Base-by-base conservation (phyloP, 257 asterid species). In the Jasminum sambac region DNA sequence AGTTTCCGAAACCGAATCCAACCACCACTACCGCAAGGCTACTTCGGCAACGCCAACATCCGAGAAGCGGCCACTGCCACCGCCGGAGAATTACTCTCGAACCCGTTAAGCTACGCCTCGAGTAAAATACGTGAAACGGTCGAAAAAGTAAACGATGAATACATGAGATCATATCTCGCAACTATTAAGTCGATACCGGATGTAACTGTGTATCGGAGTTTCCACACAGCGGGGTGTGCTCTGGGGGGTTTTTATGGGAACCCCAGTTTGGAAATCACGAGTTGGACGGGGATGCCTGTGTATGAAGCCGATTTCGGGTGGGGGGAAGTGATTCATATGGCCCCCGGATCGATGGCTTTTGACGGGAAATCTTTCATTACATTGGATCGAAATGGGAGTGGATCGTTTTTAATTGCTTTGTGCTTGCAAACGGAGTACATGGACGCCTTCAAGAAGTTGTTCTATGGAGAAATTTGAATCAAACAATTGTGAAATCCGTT, bases 371-470 rank as follows among this genome's bases (percentile, higher is more conserved):
- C 25, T 7, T 66, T 71, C 71, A 30, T 79, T 25, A 57, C 71
- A 6, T 77, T 71, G 0, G 48, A 55, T 10, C 50, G 19, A 7
- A 52, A 42, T 8, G 77, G 68, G 8, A 75, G 67, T 12, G 83
- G 75, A 39, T 71, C 80, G 0, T 41, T 79, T 12, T 4, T 26
- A 8, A 12, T 79, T 11, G 64, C 73, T n/a, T 13, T 79, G 7
- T 68, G 80, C 39, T 23, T 79, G 11, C 80, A 75, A n/a, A 73
- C 59, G 55, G 80, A 75, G 43, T 72, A 79, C 59, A 59, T 68
- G 40, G 70, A 25, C 14, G 68, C 55, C 17, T 79, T 79, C 40
- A 12, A 71, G 59, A 52, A 67, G 25, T 57, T 41, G 5, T 79
- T 79, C 67, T 52, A 79, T 16, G 78, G 44, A 39, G 76, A 73